Conservation (phyloP, 768 basidiomycete species). For the Boletellus emodensis region DNA sequence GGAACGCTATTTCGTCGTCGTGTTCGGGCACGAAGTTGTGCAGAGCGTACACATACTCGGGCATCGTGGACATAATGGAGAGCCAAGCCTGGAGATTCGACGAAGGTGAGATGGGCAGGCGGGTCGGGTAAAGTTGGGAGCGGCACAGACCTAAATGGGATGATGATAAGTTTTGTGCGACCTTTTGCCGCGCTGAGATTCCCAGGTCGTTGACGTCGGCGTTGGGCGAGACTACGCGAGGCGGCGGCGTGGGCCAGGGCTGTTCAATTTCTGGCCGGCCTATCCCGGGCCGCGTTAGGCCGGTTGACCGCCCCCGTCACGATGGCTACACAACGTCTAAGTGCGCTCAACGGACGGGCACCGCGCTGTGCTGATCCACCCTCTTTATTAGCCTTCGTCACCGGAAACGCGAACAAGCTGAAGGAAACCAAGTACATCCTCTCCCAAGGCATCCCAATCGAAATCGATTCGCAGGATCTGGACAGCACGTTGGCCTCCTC, state of each 20-base stretch:
- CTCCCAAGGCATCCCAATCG: slow-evolving; percentile 57
- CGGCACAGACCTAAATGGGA: neutral
- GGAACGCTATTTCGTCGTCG: slow-evolving; percentile 88
- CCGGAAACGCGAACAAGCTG: slow-evolving; percentile 91
- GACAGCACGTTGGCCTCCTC: slow-evolving; percentile 56
- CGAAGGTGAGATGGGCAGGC: neutral
- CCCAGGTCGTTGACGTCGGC: slow-evolving; percentile 14
- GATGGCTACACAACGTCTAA: slow-evolving; percentile 25
- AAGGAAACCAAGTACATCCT: slow-evolving; percentile 85
- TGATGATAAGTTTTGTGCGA: neutral
- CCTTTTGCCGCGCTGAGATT: slow-evolving; percentile 3
- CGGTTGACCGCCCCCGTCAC: neutral
- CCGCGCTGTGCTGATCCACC: slow-evolving; percentile 7
- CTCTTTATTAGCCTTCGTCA: slow-evolving; percentile 75
- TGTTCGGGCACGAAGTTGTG: slow-evolving; percentile 91
- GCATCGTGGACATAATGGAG: slow-evolving; percentile 41
- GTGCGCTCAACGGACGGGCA: slow-evolving; percentile 10
- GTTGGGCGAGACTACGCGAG: slow-evolving; percentile 6
- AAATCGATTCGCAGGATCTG: slow-evolving; percentile 72
- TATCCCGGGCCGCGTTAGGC: no score
- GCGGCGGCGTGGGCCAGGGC: slow-evolving; percentile 7
- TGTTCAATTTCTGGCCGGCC: neutral
- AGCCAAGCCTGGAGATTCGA: neutral
- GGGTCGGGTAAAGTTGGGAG: neutral
- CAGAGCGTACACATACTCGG: slow-evolving; percentile 81